These are phyloP conservation scores for Apostasia ramifera DNA, from an alignment of 106 monocot genomes.

Conservation along the genomic window DNA sequence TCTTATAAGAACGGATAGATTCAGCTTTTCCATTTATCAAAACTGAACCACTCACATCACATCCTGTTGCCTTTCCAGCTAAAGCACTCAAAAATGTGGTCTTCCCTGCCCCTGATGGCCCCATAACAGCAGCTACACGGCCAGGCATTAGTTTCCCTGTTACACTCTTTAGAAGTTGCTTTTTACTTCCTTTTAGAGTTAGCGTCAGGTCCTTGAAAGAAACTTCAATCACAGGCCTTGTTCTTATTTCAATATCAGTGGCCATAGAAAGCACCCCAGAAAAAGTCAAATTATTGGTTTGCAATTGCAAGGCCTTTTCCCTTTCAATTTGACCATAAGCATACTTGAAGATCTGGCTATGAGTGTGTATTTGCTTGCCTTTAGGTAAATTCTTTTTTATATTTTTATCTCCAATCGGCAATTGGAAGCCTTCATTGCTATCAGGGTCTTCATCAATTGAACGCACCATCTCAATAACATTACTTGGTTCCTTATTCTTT, in stretches of 20 bases:
- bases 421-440: constrained; percentile 36
- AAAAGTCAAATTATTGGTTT: constrained; percentile 65
- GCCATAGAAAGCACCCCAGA: constrained; percentile 69
- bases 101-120: constrained; percentile 92
- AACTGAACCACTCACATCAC: constrained; percentile 61
- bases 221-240: constrained; percentile 63
- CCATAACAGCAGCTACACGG: constrained; percentile 84
- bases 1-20: constrained; percentile 69
- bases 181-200: constrained; percentile 48
- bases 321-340: constrained; percentile 85
- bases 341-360: constrained; percentile 76
- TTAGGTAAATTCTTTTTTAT: constrained; percentile 38
- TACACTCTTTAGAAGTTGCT: constrained; percentile 54
- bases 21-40: constrained; percentile 80
- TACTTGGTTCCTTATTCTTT: constrained; percentile 27
- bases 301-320: constrained; percentile 62
- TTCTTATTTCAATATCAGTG: constrained; percentile 47
- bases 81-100: constrained; percentile 84
- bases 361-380: constrained; percentile 62
- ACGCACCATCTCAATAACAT: constrained; percentile 31
- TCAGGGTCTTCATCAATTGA: constrained; percentile 49
- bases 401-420: constrained; percentile 45
- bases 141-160: constrained; percentile 87
- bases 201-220: constrained; percentile 73
- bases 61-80: constrained; percentile 73